phyloP scores from a whole-genome alignment of 2,329 filamentous ascomycete genomes.

The Fusarium subglutinans region DNA sequence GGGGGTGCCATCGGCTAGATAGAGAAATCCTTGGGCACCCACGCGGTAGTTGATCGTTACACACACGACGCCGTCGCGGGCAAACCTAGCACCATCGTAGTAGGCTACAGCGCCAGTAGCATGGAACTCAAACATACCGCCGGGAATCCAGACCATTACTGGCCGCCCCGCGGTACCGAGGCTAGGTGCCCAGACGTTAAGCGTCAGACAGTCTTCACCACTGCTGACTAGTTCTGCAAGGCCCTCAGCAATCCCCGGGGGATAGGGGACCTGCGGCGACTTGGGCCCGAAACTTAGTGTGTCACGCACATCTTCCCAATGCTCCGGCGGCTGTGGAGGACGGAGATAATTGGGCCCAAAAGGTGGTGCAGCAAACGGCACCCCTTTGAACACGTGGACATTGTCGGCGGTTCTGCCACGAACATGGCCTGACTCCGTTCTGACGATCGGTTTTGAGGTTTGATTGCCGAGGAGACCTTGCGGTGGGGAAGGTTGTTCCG shows the following conservation, averaged over 20 bases:
- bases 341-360: neutral
- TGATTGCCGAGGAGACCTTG: neutral
- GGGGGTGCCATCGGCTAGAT: neutral
- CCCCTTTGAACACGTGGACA: neutral
- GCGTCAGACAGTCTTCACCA: neutral
- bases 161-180: neutral
- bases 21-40: neutral
- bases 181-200: neutral
- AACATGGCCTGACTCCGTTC: neutral
- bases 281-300: neutral
- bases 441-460: neutral
- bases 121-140: neutral
- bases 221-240: neutral
- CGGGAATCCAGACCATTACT: neutral
- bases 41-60: neutral
- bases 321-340: neutral
- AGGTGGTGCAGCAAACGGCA: neutral
- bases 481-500: neutral
- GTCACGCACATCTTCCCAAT: neutral
- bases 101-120: neutral
- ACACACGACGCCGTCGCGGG: neutral
- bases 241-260: neutral
- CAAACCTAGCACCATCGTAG: neutral
- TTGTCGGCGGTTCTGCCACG: neutral
- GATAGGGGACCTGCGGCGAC: neutral